Evolutionary conservation across 148 eudicot species (phyloP).

Genomic region (Hydrangea macrophylla): DNA sequence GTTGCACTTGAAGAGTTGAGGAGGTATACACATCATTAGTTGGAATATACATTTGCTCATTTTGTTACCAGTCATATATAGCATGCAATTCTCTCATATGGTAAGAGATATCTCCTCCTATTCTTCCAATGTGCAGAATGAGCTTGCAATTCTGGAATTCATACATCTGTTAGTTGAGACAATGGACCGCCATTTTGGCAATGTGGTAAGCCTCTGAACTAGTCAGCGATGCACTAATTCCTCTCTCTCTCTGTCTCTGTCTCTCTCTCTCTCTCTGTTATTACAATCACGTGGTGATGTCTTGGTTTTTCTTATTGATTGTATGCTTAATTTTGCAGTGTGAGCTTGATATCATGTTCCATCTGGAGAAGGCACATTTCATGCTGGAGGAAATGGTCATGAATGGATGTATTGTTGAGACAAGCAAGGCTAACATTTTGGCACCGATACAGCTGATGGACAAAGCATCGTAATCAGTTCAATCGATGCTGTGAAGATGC

Average conservation of each 20-base stretch:
- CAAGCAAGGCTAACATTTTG: conserved; percentile 88
- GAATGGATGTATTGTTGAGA: conserved; percentile 97
- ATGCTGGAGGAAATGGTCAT: conserved; percentile 99
- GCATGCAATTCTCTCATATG: not conserved
- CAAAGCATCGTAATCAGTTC: conserved; percentile 54
- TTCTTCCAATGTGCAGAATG: conserved; percentile 52
- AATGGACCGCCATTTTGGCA: conserved; percentile 99
- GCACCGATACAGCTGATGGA: conserved; percentile 94
- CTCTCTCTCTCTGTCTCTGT: not conserved
- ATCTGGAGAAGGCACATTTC: conserved; percentile 96
- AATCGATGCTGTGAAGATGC: not conserved
- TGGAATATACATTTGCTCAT: too few species aligned
- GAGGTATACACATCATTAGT: too few species aligned
- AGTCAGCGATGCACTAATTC: not conserved
- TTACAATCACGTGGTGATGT: not conserved
- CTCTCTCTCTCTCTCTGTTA: not conserved
- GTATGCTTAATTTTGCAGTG: conserved; percentile 47
- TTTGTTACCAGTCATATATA: not conserved
- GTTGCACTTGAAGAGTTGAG: too few species aligned
- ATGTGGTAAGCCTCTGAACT: conserved; percentile 59
- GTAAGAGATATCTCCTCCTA: not conserved
- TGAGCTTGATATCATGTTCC: conserved; percentile 99
- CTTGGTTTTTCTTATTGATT: not conserved
- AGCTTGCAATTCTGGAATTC: conserved; percentile 95
- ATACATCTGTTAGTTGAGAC: conserved; percentile 96